Evolutionary conservation across 1,284 basidiomycete species (phyloP).

Genomic region (Malassezia caprae): DNA sequence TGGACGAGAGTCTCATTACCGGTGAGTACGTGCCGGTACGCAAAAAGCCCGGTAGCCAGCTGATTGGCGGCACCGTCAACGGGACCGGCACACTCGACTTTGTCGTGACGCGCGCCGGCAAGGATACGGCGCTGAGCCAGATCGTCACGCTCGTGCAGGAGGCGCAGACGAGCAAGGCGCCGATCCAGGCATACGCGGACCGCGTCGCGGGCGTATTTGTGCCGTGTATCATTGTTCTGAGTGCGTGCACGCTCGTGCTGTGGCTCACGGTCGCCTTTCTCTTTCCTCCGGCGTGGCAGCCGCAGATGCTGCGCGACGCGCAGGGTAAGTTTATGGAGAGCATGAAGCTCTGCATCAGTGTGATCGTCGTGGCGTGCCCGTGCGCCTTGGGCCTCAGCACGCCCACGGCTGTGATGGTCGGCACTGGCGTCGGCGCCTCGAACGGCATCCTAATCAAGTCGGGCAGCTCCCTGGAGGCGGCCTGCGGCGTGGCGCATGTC

Average conservation of each 20-base stretch:
- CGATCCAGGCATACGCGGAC: slow-evolving; percentile 95
- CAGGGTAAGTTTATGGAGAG: slow-evolving; percentile 80
- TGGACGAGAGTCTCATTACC: slow-evolving; percentile 95
- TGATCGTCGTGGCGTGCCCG: slow-evolving; percentile 95
- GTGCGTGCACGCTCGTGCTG: slow-evolving; percentile 66
- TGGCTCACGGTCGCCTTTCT: slow-evolving; percentile 70
- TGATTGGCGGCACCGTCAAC: slow-evolving; percentile 96
- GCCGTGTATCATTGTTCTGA: slow-evolving; percentile 74
- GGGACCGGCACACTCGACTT: slow-evolving; percentile 91
- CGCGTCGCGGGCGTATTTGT: slow-evolving; percentile 90
- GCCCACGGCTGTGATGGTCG: slow-evolving; percentile 98
- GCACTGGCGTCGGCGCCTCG: slow-evolving; percentile 89
- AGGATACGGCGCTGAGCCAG: slow-evolving; percentile 88
- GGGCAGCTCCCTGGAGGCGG: slow-evolving; percentile 83
- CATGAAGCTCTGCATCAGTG: slow-evolving; percentile 92
- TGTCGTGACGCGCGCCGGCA: slow-evolving; percentile 83
- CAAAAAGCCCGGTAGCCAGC: slow-evolving; percentile 69
- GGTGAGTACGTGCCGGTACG: slow-evolving; percentile 85
- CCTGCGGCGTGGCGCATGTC: slow-evolving; percentile 67
- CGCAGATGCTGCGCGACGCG: slow-evolving; percentile 69
- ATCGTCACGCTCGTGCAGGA: slow-evolving; percentile 96
- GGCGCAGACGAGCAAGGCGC: slow-evolving; percentile 93
- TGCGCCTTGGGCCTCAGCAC: slow-evolving; percentile 93
- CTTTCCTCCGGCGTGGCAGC: slow-evolving; percentile 56
- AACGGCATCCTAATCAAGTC: slow-evolving; percentile 98